These are phyloP conservation scores for Colletotrichum chlorophyti DNA, from an alignment of 2,329 filamentous ascomycete species.

Conservation along the genomic window DNA sequence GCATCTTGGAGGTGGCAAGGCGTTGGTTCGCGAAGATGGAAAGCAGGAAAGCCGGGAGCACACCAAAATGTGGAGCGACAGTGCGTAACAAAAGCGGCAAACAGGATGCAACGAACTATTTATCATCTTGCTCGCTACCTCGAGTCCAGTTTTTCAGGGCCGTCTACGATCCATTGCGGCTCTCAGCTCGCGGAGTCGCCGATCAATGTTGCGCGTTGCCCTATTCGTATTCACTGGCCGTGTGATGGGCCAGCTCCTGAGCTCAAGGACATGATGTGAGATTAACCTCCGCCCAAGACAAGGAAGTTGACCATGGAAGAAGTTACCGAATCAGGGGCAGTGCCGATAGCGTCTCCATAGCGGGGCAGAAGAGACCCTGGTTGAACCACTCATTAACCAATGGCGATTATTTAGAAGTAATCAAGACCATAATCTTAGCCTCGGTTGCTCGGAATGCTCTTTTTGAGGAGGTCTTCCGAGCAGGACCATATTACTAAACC, in stretches of 20 bases:
- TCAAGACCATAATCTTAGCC: not conserved
- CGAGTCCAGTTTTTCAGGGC: not conserved
- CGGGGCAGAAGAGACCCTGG: not conserved
- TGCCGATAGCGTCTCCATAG: not conserved
- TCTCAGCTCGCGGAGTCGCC: not conserved
- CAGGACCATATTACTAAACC: too few species aligned
- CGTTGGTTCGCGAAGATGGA: not conserved
- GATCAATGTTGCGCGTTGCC: conserved; percentile 6
- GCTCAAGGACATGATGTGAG: conserved; percentile 5
- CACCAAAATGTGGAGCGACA: not conserved
- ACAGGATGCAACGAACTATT: not conserved
- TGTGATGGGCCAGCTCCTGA: not conserved
- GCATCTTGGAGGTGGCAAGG: conserved; percentile 10
- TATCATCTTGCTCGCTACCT: not conserved
- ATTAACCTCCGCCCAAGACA: conserved; percentile 6
- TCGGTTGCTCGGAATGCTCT: conserved; percentile 11
- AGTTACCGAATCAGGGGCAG: conserved; percentile 8
- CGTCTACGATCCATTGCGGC: not conserved
- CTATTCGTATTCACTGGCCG: conserved; percentile 8
- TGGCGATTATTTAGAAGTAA: conserved; percentile 5
- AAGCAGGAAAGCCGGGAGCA: not conserved
- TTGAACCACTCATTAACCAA: not conserved
- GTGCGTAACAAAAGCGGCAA: not conserved
- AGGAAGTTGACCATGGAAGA: not conserved
- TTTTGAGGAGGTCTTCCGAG: not conserved